Evolutionary conservation across 768 basidiomycete species (phyloP), one percentile per base, ranked within the genome.

Genomic region (Rhizopogon vulgaris): DNA sequence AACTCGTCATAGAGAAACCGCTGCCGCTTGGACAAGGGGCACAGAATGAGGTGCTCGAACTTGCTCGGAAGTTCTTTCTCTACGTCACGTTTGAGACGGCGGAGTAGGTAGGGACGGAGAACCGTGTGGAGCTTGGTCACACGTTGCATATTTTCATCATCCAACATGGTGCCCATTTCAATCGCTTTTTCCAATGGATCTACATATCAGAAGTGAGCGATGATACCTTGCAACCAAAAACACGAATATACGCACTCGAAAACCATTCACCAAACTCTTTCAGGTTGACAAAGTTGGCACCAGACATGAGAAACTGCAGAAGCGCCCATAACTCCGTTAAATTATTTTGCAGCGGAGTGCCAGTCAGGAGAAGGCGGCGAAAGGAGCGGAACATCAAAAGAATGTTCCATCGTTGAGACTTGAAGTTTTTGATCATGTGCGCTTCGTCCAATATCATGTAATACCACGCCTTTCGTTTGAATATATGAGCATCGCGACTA

Each of bases 381-480:
- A 87, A 87, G 9, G 87, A 88, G 28, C 86, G 79, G 68, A 95
- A 94, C 78, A 90, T 88, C 11, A 95, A 76, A 9, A 96, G 69
- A 28, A 85, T 91, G 60, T 90, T 91, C 93, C 94, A 96, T 36
- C 94, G 79, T 64, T 96, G 91, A 0, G 89, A 91, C 63, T 85
- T 84, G 73, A 94, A 95, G 66, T 96, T 96, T 72, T 94, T 94
- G 82, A 96, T 94, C 83, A 94, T 95, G 63, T 96, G 93, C 6
- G 93, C 94, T 68, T 96, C 93, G 64, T 96, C 93, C 5, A 96
- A 82, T 50, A 96, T 83, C 87, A 96, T 90, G 61, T 96, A 96
- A 63, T 93, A 91, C 94, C 94, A 95, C 45, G 80, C 74, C 70
- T 92, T 94, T 39, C 94, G 83, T 68, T 90, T 90, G 74, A 95